A percentile compares a stretch with the other conserved stretches of the same genome.
Conservation (phyloP, 768 basidiomycete genomes). For the Pholiota microspora region DNA sequence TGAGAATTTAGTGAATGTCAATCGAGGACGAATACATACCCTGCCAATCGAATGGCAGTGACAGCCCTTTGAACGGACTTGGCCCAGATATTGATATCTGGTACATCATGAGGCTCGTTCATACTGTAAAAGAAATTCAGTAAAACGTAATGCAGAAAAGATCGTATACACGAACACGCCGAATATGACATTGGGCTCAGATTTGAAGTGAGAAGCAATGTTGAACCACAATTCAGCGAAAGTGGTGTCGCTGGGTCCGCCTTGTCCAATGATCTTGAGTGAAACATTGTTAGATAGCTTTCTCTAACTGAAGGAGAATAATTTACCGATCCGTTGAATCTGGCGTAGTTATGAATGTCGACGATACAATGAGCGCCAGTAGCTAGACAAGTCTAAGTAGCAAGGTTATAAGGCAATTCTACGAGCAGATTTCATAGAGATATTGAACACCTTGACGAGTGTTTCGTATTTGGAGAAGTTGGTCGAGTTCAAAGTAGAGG, state of each 20-base stretch:
- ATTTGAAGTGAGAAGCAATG: constrained; percentile 49
- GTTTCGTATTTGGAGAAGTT: constrained; percentile 51
- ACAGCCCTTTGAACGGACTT: constrained; percentile 56
- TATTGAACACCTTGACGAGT: constrained; percentile 40
- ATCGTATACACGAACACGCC: constrained; percentile 36
- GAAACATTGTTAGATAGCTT: not conserved
- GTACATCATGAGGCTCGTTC: constrained; percentile 65
- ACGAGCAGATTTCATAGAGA: too few species aligned
- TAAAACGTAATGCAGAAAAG: not conserved
- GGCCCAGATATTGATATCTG: constrained; percentile 48
- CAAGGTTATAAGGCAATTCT: not conserved
- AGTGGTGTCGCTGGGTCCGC: constrained; percentile 52
- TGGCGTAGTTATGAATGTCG: constrained; percentile 62
- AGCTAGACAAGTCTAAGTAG: constrained; percentile 32
- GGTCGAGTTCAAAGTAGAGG: constrained; percentile 37
- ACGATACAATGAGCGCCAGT: constrained; percentile 54
- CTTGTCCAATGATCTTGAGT: constrained; percentile 55
- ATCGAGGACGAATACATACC: constrained; percentile 24
- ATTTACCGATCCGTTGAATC: constrained; percentile 45
- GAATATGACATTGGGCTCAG: constrained; percentile 41
- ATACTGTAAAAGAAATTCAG: constrained; percentile 31
- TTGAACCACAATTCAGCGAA: constrained; percentile 53
- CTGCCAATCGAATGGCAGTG: constrained; percentile 56
- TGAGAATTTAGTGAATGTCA: not conserved
- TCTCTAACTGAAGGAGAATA: not conserved